Evolutionary conservation across 495 filamentous ascomycete species (phyloP), one percentile per base, ranked within the genome.

Genomic region (Bacidia gigantensis): DNA sequence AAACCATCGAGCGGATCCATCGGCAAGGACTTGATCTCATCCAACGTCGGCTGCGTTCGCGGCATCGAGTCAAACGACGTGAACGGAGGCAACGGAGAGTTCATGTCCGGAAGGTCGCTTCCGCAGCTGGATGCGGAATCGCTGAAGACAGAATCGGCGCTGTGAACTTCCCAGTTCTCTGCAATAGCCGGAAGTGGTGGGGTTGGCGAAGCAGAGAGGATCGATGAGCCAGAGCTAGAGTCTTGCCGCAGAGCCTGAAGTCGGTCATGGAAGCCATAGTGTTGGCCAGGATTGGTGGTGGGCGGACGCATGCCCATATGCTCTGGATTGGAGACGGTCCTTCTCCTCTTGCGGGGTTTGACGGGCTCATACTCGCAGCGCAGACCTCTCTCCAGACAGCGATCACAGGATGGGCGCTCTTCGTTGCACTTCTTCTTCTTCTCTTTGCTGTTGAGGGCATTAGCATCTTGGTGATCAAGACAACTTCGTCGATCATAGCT

Each of bases 351-450:
- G 20, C 78, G 71, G 1, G 78, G 78, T 43, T 73, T 76, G 21
- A 77, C 70, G 7, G 68, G 62, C 38, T 80, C 78, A 56, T 82
- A 82, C 40, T 66, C 65, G 55, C 78, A 82, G 46, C 68, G 62
- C 17, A 73, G 61, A 12, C 67, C 65, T 43, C 72, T 70, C 62
- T 81, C 78, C 25, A 58, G 54, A 61, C 78, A 82, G 24, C 78
- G 74, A 43, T 73, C 67, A 62, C 78, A 82, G 51, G 70, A 64
- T 1, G 78, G 78, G 14, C 73, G 74, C 48, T 65, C 68, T 59
- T 82, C 78, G 56, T 82, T 77, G 58, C 78, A 82, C 66, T 82
- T 82, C 62, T 82, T 82, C 65, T 82, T 82, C 72, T 76, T 76
- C 50, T 76, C 72, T 56, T 75, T 76, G 59, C 73, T 75, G 47